phyloP scores from a whole-genome alignment of 2,329 filamentous ascomycete species.

The Penicillium fuscoglaucum region DNA sequence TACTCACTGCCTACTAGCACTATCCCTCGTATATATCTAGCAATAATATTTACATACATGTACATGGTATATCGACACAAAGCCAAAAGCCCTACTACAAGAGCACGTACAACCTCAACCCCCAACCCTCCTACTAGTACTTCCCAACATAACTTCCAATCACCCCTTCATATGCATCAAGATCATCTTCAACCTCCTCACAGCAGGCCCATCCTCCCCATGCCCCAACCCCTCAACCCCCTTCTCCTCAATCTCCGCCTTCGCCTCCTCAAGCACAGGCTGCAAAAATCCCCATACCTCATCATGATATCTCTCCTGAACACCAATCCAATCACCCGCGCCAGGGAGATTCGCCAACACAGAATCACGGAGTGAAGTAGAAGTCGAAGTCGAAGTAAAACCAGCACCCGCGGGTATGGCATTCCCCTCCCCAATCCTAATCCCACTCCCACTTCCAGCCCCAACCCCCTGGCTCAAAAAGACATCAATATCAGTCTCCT shows the following conservation, averaged over 20 bases:
- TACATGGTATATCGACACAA: neutral
- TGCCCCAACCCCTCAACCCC: slow-evolving; percentile 1
- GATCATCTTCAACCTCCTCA: slow-evolving; percentile 42
- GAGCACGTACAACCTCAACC: neutral
- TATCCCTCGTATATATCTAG: neutral
- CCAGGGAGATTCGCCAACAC: slow-evolving; percentile 35
- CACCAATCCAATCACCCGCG: slow-evolving; percentile 35
- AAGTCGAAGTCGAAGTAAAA: neutral
- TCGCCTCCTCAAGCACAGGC: slow-evolving; percentile 58
- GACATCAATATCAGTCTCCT: slow-evolving; percentile 38
- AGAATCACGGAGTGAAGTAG: slow-evolving; percentile 29
- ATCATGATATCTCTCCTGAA: slow-evolving; percentile 49
- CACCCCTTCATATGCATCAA: slow-evolving; percentile 38
- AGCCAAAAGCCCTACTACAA: neutral
- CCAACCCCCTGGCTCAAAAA: slow-evolving; percentile 22
- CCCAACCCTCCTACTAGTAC: neutral
- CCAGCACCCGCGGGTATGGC: neutral
- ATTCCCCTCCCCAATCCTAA: neutral
- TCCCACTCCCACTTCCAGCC: neutral
- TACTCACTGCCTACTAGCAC: neutral
- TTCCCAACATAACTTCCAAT: neutral
- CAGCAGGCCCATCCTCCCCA: slow-evolving; percentile 36
- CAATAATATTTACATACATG: neutral
- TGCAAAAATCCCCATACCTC: slow-evolving; percentile 68
- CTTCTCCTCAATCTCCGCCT: slow-evolving; percentile 53